phyloP scores from a whole-genome alignment of 2,329 filamentous ascomycete species.

The Plectosphaerella sp. region DNA sequence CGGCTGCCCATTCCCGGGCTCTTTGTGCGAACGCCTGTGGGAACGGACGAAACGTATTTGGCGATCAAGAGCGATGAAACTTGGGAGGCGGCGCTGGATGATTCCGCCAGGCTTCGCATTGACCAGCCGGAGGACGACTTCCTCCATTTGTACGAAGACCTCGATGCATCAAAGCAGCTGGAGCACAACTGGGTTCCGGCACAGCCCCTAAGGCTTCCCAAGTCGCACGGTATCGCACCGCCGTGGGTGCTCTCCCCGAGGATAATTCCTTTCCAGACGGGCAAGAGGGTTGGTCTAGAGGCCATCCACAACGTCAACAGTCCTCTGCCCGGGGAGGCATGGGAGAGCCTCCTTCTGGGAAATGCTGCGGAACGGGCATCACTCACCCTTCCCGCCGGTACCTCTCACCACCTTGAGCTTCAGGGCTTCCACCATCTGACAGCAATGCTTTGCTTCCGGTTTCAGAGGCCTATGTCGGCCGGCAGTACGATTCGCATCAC shows the following conservation, averaged over 20 bases:
- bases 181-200: constrained; percentile 1
- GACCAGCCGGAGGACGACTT: constrained; percentile 12
- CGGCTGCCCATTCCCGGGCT: constrained; percentile 9
- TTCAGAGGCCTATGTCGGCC: not conserved
- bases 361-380: not conserved
- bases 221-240: not conserved
- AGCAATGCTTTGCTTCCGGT: not conserved
- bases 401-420: constrained; percentile 1
- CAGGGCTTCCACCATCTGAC: not conserved
- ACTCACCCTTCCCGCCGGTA: not conserved
- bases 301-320: not conserved
- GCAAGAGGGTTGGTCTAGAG: not conserved
- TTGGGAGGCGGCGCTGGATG: constrained; percentile 9
- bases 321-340: not conserved
- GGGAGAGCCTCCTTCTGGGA: not conserved
- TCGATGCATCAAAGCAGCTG: not conserved
- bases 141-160: constrained; percentile 11
- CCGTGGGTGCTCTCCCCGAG: not conserved
- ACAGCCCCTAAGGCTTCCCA: not conserved
- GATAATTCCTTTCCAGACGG: not conserved
- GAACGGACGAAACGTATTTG: not conserved
- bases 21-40: not conserved
- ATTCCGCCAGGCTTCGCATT: constrained; percentile 3
- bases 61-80: constrained; percentile 1
- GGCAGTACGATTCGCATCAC: not conserved